phyloP scores from a whole-genome alignment of 2,329 filamentous ascomycete species.

The Ophiosphaerella narmari region DNA sequence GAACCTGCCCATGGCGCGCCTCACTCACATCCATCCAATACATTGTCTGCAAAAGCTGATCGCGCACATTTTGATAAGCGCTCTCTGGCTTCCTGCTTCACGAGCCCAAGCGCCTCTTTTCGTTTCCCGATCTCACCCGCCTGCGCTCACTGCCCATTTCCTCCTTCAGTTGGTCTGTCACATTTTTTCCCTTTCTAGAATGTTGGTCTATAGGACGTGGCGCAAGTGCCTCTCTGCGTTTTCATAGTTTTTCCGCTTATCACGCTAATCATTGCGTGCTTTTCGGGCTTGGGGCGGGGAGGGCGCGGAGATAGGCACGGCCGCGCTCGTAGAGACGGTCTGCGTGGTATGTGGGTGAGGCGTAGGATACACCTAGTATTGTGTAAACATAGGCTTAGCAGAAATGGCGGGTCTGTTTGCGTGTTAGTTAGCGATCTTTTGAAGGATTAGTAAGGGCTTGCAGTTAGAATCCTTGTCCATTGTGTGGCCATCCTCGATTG shows the following conservation, averaged over 20 bases:
- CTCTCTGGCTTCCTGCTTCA: neutral
- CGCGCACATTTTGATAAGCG: neutral
- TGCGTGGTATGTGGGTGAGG: constrained; percentile 46
- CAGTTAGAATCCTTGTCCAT: constrained; percentile 27
- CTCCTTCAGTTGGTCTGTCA: neutral
- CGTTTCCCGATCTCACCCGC: neutral
- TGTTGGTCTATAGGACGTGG: neutral
- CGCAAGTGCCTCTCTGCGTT: too few species aligned
- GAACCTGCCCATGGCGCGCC: neutral
- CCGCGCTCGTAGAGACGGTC: constrained; percentile 48
- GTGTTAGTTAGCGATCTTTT: neutral
- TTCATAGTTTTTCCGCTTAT: too few species aligned
- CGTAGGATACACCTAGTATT: constrained; percentile 41
- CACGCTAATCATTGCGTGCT: too few species aligned
- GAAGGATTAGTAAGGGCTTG: neutral
- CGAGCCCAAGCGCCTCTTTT: neutral
- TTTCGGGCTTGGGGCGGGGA: too few species aligned
- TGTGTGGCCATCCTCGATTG: constrained; percentile 1
- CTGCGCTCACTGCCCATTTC: neutral
- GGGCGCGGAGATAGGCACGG: constrained; percentile 26
- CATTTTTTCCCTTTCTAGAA: neutral
- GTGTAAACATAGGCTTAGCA: constrained; percentile 43
- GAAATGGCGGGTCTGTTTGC: constrained; percentile 31
- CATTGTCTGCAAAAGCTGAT: neutral
- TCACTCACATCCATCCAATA: constrained; percentile 9